Percentiles rank a stretch among this genome's conserved stretches.
Evolutionary conservation across 148 eudicot genomes (phyloP).

Genomic region (Vaccinium vitisidaea): DNA sequence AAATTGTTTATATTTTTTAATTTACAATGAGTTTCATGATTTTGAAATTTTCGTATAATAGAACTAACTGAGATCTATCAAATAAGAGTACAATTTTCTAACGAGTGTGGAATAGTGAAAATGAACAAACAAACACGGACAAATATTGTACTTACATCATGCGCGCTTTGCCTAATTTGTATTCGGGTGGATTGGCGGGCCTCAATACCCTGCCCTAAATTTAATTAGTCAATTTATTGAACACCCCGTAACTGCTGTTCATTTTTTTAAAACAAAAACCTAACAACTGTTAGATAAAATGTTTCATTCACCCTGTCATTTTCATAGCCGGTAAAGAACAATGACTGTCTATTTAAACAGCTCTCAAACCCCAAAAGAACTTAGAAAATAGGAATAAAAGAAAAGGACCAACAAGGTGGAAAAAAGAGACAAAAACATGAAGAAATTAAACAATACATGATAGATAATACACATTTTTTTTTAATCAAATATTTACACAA

Average conservation of each 20-base stretch:
- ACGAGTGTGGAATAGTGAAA: too few species aligned
- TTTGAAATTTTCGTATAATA: too few species aligned
- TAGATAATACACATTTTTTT: not conserved
- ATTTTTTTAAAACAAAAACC: not conserved
- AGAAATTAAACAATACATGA: not conserved
- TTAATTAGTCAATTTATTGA: too few species aligned
- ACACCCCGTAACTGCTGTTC: too few species aligned
- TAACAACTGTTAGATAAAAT: not conserved
- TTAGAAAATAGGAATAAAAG: not conserved
- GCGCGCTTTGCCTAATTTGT: too few species aligned
- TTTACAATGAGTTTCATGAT: too few species aligned
- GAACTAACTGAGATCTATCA: too few species aligned
- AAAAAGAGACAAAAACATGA: not conserved
- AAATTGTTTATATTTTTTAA: too few species aligned
- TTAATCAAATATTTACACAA: slow-evolving; percentile 13
- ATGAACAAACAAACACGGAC: too few species aligned
- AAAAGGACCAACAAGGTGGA: not conserved
- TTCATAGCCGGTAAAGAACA: not conserved
- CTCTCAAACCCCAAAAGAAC: not conserved
- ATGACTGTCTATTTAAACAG: not conserved
- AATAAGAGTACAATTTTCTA: too few species aligned
- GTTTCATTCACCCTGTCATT: not conserved
- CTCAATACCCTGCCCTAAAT: too few species aligned
- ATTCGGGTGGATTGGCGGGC: not conserved
- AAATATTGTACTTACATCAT: too few species aligned